Conservation (phyloP, 129 eudicot genomes). For the Smallanthus sonchifolius region DNA sequence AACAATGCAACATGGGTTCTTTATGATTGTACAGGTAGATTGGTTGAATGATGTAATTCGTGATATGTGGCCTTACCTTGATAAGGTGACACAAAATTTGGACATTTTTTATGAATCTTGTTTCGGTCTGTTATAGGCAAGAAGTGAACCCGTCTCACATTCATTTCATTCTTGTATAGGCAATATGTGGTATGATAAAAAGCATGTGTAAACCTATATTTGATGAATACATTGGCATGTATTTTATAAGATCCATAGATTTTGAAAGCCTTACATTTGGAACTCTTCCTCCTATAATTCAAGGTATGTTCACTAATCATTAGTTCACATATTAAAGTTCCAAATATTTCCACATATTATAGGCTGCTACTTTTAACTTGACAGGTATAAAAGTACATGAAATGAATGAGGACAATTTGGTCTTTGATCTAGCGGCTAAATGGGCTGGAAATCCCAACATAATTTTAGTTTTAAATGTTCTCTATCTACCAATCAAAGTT, state of each 20-base stretch:
- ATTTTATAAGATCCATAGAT: conserved; percentile 47
- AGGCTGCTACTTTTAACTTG: conserved; percentile 5
- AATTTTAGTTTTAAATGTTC: conserved; percentile 39
- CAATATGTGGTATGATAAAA: conserved; percentile 54
- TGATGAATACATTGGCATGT: conserved; percentile 59
- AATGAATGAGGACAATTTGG: conserved; percentile 51
- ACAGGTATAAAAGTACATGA: conserved; percentile 65
- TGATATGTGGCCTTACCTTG: conserved; percentile 79
- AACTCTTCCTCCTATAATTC: conserved; percentile 63
- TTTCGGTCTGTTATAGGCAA: neutral
- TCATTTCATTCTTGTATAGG: conserved; percentile 35
- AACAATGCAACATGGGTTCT: conserved; percentile 16
- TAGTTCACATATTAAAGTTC: neutral
- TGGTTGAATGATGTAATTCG: conserved; percentile 58
- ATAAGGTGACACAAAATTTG: conserved; percentile 48
- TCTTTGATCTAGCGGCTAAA: conserved; percentile 54
- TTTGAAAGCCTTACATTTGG: conserved; percentile 75
- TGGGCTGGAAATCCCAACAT: conserved; percentile 73
- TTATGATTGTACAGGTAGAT: conserved; percentile 42
- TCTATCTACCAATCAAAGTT: conserved; percentile 36
- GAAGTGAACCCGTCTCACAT: neutral
- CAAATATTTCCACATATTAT: neutral
- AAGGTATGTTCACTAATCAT: conserved; percentile 38
- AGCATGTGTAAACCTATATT: conserved; percentile 50
- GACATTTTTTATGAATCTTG: neutral